Base-by-base conservation (phyloP, 257 asterid species). In the Fraxinus quadrangulata region DNA sequence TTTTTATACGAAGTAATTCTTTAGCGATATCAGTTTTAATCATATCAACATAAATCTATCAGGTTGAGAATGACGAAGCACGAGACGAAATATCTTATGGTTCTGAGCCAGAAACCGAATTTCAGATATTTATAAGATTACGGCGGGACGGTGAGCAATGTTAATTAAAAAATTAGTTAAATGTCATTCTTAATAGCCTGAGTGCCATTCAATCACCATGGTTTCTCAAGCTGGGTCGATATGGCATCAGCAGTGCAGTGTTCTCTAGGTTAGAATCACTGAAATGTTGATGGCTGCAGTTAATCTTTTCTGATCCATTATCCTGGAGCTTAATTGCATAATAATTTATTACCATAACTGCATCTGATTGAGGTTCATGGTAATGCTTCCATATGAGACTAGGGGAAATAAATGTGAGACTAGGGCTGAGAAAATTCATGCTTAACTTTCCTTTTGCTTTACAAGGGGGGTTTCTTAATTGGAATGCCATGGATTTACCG, bases 101-200 rank as follows among this genome's bases (percentile, higher is more conserved):
- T 13, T 75, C 59, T 17, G 83, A 78, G 28, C 87, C 96, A 0
- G 65, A 78, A 65, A 85, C 92, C 0, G 85, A 80, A 5, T 95
- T 95, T 70, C 98, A 95, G 59, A 73, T 45, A 0, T 88, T 88
- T 51, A 95, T 95, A 10, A 90, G 99, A 74, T 80, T 78, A 28
- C 75, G 75, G 42, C 83, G 75, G 74, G 87, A 81, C 70, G 97
- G 99, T 93, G 19, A 54, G 63, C 63, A 78, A 85, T 45, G 93
- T 70, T 54, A 54, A 54, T 54, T 17, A 11, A 54, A 19, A 11
- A 51, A 12, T 51, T 12, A 51, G 61, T 3, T 54, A 6, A 54
- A 54, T 54, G 0, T 19, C 2, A 4, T 19, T 54, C 24, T 54
- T 54, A 54, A 19, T 54, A 54, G 8, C 23, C 63, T 54, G 23